phyloP scores from a whole-genome alignment of 2,329 filamentous ascomycete genomes.

The Alternaria tenuissima region DNA sequence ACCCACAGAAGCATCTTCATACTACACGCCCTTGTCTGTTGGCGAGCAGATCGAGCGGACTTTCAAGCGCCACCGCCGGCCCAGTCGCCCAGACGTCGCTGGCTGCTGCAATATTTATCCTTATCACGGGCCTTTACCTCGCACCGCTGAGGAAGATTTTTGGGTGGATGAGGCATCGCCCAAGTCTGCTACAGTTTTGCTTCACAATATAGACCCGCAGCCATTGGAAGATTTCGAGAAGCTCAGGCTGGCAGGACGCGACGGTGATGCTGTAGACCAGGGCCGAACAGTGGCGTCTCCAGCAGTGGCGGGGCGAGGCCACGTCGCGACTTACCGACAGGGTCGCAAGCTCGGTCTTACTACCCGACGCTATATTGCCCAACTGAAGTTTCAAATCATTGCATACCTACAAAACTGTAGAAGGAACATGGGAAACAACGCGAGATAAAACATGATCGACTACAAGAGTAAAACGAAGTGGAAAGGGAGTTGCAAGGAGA shows the following conservation, averaged over 20 bases:
- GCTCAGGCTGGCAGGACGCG: background rate
- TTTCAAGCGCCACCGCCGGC: background rate
- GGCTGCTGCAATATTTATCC: background rate
- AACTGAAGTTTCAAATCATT: background rate
- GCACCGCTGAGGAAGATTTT: background rate
- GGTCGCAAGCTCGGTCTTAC: background rate
- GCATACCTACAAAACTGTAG: background rate
- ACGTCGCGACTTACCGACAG: background rate
- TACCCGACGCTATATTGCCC: background rate
- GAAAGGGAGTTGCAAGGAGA: rapidly evolving
- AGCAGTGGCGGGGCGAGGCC: background rate
- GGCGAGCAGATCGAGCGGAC: background rate
- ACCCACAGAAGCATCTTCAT: background rate
- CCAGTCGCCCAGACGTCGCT: background rate
- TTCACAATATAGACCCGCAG: background rate
- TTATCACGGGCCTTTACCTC: background rate
- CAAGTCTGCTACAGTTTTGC: background rate
- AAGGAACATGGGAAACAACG: background rate
- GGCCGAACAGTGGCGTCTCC: background rate
- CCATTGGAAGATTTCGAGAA: background rate
- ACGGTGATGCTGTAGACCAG: background rate
- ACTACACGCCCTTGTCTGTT: background rate
- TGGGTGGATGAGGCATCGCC: background rate
- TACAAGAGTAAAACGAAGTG: background rate
- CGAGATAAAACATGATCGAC: background rate